phyloP scores from a whole-genome alignment of 495 filamentous ascomycete species.

The Cercophora scortea region DNA sequence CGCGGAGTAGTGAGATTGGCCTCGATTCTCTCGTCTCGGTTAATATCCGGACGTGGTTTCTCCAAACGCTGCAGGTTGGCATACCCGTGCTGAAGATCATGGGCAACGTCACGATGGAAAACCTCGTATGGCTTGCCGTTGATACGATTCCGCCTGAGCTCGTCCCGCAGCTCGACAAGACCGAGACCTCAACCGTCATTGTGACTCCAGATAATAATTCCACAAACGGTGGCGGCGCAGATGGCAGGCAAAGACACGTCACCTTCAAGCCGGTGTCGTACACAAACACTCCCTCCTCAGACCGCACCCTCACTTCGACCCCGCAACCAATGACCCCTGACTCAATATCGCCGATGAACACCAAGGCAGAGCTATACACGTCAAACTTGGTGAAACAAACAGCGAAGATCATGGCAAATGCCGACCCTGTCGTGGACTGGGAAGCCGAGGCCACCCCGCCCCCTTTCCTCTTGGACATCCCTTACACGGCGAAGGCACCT shows the following conservation, averaged over 20 bases:
- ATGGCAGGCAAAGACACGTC: neutral
- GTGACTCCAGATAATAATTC: neutral
- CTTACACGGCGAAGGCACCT: neutral
- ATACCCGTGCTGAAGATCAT: constrained; percentile 30
- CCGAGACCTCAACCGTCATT: neutral
- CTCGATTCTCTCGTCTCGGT: constrained; percentile 29
- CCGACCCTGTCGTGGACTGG: neutral
- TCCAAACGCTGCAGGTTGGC: constrained; percentile 22
- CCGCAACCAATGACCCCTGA: too few relatives aligned
- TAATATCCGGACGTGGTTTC: constrained; percentile 28
- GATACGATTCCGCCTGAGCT: constrained; percentile 1
- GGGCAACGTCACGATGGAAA: constrained; percentile 14
- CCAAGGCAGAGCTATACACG: neutral
- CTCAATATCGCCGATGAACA: too few relatives aligned
- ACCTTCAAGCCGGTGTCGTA: neutral
- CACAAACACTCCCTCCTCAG: too few relatives aligned
- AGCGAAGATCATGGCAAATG: neutral
- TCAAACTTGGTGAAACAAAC: neutral
- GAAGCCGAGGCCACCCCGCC: neutral
- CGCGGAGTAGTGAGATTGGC: constrained; percentile 11
- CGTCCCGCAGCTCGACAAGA: neutral
- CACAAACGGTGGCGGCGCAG: neutral
- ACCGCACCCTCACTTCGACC: too few relatives aligned
- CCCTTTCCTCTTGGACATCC: neutral
- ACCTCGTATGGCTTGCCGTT: constrained; percentile 1